Conservation (phyloP, 2,329 filamentous ascomycete species). For the Clonostachys byssicola region DNA sequence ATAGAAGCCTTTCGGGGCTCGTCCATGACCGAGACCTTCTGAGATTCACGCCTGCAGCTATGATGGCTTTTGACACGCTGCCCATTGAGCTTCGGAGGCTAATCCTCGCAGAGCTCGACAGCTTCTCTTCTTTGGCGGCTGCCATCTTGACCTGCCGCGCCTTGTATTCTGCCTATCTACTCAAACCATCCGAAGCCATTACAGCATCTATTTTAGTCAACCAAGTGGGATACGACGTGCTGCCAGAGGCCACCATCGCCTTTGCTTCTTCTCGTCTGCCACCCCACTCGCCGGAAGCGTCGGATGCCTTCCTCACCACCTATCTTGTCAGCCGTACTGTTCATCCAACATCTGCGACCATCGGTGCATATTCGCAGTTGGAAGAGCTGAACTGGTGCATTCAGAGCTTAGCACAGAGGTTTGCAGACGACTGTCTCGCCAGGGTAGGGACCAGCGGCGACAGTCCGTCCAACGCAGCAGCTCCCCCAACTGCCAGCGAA, state of each 20-base stretch:
- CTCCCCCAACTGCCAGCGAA: not conserved
- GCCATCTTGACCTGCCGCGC: too few relatives aligned
- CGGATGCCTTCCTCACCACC: too few relatives aligned
- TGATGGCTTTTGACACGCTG: too few relatives aligned
- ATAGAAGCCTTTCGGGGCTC: too few relatives aligned
- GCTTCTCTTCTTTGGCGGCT: too few relatives aligned
- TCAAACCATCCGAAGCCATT: not conserved
- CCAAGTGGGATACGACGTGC: not conserved
- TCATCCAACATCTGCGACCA: not conserved
- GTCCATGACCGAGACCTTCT: too few relatives aligned
- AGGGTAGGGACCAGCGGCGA: not conserved
- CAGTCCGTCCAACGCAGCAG: not conserved
- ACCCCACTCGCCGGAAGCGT: not conserved
- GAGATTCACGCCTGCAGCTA: too few relatives aligned
- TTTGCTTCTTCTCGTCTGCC: not conserved
- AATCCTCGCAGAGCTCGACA: too few relatives aligned
- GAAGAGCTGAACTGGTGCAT: not conserved
- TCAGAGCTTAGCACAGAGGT: not conserved
- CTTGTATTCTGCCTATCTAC: too few relatives aligned
- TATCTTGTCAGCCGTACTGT: too few relatives aligned
- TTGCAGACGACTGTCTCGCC: not conserved
- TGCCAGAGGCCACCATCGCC: constrained; percentile 1
- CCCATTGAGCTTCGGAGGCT: too few relatives aligned
- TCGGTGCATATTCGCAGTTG: not conserved
- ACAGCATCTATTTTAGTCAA: not conserved